A percentile compares a stretch with the other conserved stretches of the same genome.
Evolutionary conservation across 345 rosid species (phyloP).

Genomic region (Noccaea bulbosa): DNA sequence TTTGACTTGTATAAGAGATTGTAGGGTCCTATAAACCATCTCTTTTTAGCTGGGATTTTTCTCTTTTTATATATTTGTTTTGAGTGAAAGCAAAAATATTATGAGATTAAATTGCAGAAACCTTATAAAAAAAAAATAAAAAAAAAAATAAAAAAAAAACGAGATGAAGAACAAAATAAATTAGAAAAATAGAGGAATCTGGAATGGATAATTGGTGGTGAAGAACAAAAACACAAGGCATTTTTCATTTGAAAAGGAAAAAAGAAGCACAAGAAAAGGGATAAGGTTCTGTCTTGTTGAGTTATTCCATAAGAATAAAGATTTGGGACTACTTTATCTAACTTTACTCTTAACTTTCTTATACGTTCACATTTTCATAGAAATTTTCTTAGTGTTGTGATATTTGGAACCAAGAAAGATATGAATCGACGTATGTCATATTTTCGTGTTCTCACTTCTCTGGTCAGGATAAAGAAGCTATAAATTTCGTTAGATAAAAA

Average conservation of each 20-base stretch:
- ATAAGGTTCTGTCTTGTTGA: no score
- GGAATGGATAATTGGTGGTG: not conserved
- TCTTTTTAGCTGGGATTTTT: not conserved
- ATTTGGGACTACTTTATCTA: constrained; percentile 6
- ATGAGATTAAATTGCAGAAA: not conserved
- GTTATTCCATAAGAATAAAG: not conserved
- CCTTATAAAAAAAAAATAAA: not conserved
- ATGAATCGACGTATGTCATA: constrained; percentile 2
- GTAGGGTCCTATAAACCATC: not conserved
- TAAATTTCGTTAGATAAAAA: not conserved
- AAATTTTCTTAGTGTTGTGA: not conserved
- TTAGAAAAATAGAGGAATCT: not conserved
- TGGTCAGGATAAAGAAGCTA: not conserved
- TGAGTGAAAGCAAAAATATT: not conserved
- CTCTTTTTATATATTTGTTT: not conserved
- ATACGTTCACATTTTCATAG: not conserved
- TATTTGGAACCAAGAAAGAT: not conserved
- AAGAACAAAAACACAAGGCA: not conserved
- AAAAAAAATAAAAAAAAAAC: not conserved
- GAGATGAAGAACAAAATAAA: not conserved
- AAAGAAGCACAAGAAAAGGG: no score
- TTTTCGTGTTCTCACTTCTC: not conserved
- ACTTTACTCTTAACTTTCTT: not conserved
- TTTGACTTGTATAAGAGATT: constrained; percentile 5
- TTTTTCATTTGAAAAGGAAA: no score